Base-by-base conservation (phyloP, 2,329 filamentous ascomycete species). In the Tolypocladium amazonense region DNA sequence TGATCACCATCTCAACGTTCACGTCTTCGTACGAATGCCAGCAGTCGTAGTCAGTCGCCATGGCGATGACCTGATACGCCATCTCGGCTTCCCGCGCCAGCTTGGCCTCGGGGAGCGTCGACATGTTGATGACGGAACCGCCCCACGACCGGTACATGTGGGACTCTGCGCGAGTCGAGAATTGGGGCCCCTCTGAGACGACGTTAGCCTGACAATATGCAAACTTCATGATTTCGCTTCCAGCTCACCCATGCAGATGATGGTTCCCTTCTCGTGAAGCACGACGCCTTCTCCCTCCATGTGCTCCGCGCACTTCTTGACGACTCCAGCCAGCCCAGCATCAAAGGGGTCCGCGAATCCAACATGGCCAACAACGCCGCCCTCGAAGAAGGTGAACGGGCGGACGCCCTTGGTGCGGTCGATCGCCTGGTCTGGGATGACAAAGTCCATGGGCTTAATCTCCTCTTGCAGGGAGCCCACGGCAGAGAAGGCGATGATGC, bases 1-100 rank as follows among this genome's bases (percentile, higher is more conserved):
- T 88, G 86, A 96, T 90, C 59, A 99, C 94, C 89, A 97, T 96
- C 74, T 92, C 90, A 27, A 99, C 94, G 63, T 92, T 92, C 63
- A 99, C 94, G 65, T 89, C 90, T 60, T 86, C 88, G 56, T 83
- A 83, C 25, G 83, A 86, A 71, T 92, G 89, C 94, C 94, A 99
- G 85, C 93, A 97, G 79, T 99, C 94, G 75, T 99, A 99, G 79
- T 99, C 94, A 35, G 94, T 99, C 39, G 91, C 90, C 94, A 99
- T 99, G 81, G 93, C 96, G 70, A 99, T 96, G 84, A 97, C 95
- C 79, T 96, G 92, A 76, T 97, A 97, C 41, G 88, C 89, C 67
- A 99, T 89, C 79, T 99, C 94, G 30, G 94, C 94, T 79, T 99
- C 94, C 58, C 90, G 87, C 12, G 94, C 94, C 25, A 99, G 86